Evolutionary conservation across 2,329 filamentous ascomycete genomes (phyloP).

Genomic region (Helicocarpus griseus): DNA sequence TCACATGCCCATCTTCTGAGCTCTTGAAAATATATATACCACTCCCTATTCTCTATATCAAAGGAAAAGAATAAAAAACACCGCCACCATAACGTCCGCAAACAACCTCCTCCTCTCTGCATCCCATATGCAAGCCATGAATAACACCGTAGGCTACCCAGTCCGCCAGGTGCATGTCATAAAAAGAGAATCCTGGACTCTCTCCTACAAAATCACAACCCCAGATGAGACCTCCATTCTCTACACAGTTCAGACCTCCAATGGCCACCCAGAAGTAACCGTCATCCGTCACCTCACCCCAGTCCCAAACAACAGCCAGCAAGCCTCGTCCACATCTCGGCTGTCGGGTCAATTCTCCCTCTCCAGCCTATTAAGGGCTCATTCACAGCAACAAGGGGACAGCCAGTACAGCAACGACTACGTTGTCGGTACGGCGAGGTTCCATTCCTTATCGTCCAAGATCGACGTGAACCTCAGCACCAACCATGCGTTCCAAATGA

Average conservation of each 20-base stretch:
- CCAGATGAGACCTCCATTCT: conserved; percentile 4
- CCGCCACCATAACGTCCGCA: neutral
- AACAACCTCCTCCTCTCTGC: conserved; percentile 1
- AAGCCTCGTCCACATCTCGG: neutral
- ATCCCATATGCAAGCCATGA: neutral
- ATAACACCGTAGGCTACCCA: neutral
- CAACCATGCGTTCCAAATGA: conserved; percentile 9
- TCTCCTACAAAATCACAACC: conserved; percentile 2
- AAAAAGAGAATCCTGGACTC: neutral
- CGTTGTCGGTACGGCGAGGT: conserved; percentile 6
- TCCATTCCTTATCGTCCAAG: conserved; percentile 13
- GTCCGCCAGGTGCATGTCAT: neutral
- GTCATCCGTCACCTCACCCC: neutral
- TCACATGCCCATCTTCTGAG: neutral
- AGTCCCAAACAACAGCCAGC: neutral
- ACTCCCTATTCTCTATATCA: neutral
- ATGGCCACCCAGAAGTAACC: neutral
- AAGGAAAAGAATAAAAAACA: neutral
- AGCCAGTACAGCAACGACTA: neutral
- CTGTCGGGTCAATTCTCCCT: neutral
- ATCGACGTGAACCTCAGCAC: conserved; percentile 8
- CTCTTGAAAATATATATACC: neutral
- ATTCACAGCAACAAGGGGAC: neutral
- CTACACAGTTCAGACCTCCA: conserved; percentile 9
- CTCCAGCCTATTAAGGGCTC: conserved; percentile 1